These are phyloP conservation scores for Inga leiocalycina DNA, from an alignment of 306 rosid species.

Conservation along the genomic window DNA sequence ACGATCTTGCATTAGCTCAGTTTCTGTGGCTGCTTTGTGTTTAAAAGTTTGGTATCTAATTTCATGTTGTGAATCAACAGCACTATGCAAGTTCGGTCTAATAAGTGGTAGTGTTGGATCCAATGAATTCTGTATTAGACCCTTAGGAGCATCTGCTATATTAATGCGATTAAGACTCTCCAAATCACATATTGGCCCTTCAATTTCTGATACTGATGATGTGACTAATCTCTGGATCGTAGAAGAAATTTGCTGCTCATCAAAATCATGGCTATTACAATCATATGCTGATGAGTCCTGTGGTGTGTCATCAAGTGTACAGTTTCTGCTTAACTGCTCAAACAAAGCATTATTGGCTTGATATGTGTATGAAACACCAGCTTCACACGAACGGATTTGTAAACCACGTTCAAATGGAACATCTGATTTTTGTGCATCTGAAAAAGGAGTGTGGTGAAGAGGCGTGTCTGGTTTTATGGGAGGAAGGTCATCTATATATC, in stretches of 20 bases:
- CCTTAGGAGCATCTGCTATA: slow-evolving; percentile 59
- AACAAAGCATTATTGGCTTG: slow-evolving; percentile 41
- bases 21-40: slow-evolving; percentile 27
- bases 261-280: slow-evolving; percentile 40
- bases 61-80: slow-evolving; percentile 2
- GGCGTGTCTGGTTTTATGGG: too few species aligned
- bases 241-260: neutral
- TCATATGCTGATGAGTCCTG: too few species aligned
- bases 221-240: too few species aligned
- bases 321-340: slow-evolving; percentile 41
- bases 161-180: slow-evolving; percentile 45
- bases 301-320: slow-evolving; percentile 33
- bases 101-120: slow-evolving; percentile 40
- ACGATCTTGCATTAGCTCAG: slow-evolving; percentile 39
- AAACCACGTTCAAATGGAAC: slow-evolving; percentile 50
- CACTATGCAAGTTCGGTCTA: slow-evolving; percentile 36
- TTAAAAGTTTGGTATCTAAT: neutral
- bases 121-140: slow-evolving; percentile 52
- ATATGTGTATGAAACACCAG: slow-evolving; percentile 33
- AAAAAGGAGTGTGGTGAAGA: slow-evolving; percentile 32
- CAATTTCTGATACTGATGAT: neutral
- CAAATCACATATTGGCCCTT: slow-evolving; percentile 58
- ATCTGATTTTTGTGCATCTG: slow-evolving; percentile 52
- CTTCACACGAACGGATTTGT: slow-evolving; percentile 44
- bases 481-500: too few species aligned